phyloP scores from a whole-genome alignment of 306 rosid species.

The Cicer judaicum region DNA sequence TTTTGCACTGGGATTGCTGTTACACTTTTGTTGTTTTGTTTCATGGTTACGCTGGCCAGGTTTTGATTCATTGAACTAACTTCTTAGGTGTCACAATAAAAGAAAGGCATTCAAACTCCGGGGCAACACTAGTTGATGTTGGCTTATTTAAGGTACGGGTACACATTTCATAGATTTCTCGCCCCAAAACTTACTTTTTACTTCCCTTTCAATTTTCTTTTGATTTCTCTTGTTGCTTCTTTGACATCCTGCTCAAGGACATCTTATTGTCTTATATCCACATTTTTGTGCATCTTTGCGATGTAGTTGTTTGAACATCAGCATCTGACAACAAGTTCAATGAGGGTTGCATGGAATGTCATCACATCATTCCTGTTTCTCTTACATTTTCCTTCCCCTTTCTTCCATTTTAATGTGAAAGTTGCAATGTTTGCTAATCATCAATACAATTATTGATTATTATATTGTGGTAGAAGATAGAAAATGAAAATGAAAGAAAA shows the following conservation, averaged over 20 bases:
- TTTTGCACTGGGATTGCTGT: slow-evolving; percentile 21
- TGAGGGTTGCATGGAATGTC: slow-evolving; percentile 22
- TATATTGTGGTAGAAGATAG: not conserved
- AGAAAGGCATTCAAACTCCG: slow-evolving; percentile 59
- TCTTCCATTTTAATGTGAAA: slow-evolving; percentile 35
- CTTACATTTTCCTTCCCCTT: slow-evolving; percentile 17
- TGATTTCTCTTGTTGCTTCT: slow-evolving; percentile 11
- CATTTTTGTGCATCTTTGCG: slow-evolving; percentile 24
- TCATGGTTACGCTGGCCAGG: slow-evolving; percentile 17
- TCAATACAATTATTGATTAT: slow-evolving; percentile 18
- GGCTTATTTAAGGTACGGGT: slow-evolving; percentile 83
- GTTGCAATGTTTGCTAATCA: slow-evolving; percentile 26
- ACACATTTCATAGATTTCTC: slow-evolving; percentile 34
- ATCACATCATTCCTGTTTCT: slow-evolving; percentile 21
- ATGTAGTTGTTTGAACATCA: slow-evolving; percentile 12
- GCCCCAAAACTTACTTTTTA: slow-evolving; percentile 4
- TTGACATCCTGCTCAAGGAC: slow-evolving; percentile 4
- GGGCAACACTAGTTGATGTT: slow-evolving; percentile 80
- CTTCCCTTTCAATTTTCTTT: slow-evolving; percentile 24
- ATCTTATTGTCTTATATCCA: slow-evolving; percentile 8
- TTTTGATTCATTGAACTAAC: slow-evolving; percentile 47
- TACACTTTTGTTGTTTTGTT: slow-evolving; percentile 40
- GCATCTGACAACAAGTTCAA: slow-evolving; percentile 25
- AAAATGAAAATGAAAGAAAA: not conserved
- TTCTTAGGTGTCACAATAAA: slow-evolving; percentile 73